Evolutionary conservation across 164 flowering plant genomes (phyloP).

Genomic region (Nymphaea colorata): DNA sequence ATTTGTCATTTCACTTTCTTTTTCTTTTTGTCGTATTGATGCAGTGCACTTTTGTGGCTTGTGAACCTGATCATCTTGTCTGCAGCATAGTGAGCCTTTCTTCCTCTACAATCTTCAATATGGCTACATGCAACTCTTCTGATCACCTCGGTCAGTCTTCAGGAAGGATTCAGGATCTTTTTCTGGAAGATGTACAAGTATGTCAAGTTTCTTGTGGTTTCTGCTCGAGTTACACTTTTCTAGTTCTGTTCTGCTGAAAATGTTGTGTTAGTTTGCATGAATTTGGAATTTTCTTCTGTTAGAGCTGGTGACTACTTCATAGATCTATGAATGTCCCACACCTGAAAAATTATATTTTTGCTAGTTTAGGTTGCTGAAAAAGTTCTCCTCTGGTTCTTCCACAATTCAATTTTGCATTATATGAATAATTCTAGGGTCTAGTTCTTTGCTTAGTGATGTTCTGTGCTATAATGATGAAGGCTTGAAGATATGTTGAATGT

Average conservation of each 20-base stretch:
- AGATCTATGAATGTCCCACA: no score
- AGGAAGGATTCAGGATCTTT: slow-evolving; percentile 68
- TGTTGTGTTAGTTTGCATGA: neutral
- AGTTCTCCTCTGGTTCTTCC: no score
- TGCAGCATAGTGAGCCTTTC: slow-evolving; percentile 75
- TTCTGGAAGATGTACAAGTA: slow-evolving; percentile 88
- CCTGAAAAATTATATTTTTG: no score
- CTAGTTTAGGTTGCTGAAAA: no score
- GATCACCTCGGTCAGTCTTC: slow-evolving; percentile 63
- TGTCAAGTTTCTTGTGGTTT: slow-evolving; percentile 7
- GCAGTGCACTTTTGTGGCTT: slow-evolving; percentile 80
- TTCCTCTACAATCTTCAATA: slow-evolving; percentile 55
- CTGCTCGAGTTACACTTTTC: neutral
- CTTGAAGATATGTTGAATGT: slow-evolving; percentile 79
- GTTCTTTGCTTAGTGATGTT: neutral
- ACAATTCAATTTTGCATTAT: no score
- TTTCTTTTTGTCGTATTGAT: slow-evolving; percentile 7
- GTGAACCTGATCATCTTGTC: slow-evolving; percentile 73
- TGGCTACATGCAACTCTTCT: slow-evolving; percentile 59
- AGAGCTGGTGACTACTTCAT: neutral
- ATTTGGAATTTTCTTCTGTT: neutral
- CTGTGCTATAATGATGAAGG: slow-evolving; percentile 27
- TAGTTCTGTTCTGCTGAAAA: no score
- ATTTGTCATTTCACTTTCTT: neutral
- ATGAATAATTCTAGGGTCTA: no score